phyloP scores from a whole-genome alignment of 768 basidiomycete genomes.

The Pleurotus citrinopileatus region DNA sequence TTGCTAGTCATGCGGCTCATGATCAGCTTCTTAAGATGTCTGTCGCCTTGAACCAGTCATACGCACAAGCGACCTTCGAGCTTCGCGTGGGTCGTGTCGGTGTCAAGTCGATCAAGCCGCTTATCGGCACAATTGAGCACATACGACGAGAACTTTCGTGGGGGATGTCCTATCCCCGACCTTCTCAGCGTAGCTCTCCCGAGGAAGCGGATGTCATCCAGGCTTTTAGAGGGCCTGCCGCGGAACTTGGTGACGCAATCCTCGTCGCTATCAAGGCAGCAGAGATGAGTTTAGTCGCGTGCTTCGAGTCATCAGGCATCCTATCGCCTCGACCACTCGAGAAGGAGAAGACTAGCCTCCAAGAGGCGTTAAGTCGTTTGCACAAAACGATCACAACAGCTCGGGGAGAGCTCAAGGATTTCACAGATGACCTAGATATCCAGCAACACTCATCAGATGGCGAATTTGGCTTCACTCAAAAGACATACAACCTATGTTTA shows the following conservation, averaged over 20 bases:
- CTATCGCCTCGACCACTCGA: not conserved
- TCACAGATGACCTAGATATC: constrained; percentile 28
- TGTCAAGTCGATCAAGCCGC: constrained; percentile 39
- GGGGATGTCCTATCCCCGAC: constrained; percentile 28
- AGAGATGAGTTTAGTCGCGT: constrained; percentile 27
- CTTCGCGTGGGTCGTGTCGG: constrained; percentile 40
- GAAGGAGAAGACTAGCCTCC: constrained; percentile 15
- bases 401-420: constrained; percentile 26
- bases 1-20: constrained; percentile 19
- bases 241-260: constrained; percentile 32
- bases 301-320: constrained; percentile 20
- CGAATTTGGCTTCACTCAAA: constrained; percentile 21
- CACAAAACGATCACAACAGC: constrained; percentile 19
- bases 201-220: constrained; percentile 13
- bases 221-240: constrained; percentile 23
- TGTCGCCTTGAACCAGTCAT: constrained; percentile 35
- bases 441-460: constrained; percentile 19
- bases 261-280: constrained; percentile 31
- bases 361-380: constrained; percentile 19
- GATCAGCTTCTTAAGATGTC: constrained; percentile 30
- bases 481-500: constrained; percentile 32
- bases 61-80: constrained; percentile 45
- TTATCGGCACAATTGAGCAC: constrained; percentile 42
- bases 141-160: constrained; percentile 42
- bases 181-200: constrained; percentile 6